phyloP scores from a whole-genome alignment of 257 asterid genomes.

The Rhazya stricta region DNA sequence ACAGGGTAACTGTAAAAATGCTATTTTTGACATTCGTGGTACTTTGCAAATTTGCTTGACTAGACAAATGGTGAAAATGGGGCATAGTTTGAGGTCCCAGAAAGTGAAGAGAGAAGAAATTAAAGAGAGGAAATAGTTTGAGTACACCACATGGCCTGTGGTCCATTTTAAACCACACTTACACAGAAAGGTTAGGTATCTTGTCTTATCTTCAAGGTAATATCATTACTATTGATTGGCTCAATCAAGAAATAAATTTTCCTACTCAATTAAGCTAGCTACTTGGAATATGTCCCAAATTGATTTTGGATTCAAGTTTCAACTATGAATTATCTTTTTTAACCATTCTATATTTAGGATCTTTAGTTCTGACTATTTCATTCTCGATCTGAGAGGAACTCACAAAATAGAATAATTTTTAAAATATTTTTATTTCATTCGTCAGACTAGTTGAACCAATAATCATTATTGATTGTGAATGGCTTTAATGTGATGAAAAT shows the following conservation, averaged over 20 bases:
- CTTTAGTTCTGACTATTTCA: too few species aligned
- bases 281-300: too few species aligned
- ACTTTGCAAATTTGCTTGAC: background rate
- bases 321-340: too few species aligned
- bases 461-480: too few species aligned
- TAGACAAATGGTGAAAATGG: background rate
- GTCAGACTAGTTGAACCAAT: too few species aligned
- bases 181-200: constrained; percentile 1
- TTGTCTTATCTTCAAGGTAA: constrained; percentile 1
- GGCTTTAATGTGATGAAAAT: too few species aligned
- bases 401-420: too few species aligned
- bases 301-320: too few species aligned
- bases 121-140: background rate
- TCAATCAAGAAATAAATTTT: constrained; percentile 17
- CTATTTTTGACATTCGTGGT: background rate
- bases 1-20: background rate
- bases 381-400: too few species aligned
- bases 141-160: constrained; percentile 21
- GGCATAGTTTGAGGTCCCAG: background rate
- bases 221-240: constrained; percentile 8
- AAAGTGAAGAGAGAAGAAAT: background rate
- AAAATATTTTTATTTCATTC: too few species aligned
- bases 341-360: too few species aligned
- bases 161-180: constrained; percentile 9
- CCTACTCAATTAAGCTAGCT: background rate